These are phyloP conservation scores for Brassica carinata DNA, from an alignment of 345 rosid species.

Conservation along the genomic window DNA sequence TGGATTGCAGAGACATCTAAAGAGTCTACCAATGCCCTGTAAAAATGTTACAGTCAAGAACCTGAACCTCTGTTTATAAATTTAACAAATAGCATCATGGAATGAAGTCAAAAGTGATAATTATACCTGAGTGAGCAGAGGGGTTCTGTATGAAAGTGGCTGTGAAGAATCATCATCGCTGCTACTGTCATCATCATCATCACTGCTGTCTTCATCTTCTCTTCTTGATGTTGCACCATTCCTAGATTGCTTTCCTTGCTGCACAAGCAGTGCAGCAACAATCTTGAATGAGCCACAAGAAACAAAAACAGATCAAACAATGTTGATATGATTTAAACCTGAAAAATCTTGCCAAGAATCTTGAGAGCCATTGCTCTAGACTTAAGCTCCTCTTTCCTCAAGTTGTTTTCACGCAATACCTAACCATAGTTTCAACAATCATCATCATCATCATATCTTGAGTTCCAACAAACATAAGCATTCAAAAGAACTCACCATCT, in stretches of 20 bases:
- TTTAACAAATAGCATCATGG: neutral
- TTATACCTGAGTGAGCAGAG: constrained; percentile 78
- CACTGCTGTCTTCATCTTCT: constrained; percentile 64
- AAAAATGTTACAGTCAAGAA: neutral
- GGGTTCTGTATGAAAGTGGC: constrained; percentile 74
- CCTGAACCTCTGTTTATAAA: neutral
- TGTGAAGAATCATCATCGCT: constrained; percentile 69
- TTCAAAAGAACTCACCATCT: constrained; percentile 56
- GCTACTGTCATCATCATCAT: constrained; percentile 64
- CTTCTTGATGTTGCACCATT: constrained; percentile 59
- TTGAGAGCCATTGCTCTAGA: constrained; percentile 74
- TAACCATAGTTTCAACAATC: constrained; percentile 28
- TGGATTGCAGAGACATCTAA: constrained; percentile 96
- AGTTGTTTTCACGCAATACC: constrained; percentile 70
- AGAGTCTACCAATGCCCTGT: constrained; percentile 94
- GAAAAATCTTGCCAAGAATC: constrained; percentile 78
- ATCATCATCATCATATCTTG: neutral
- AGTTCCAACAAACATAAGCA: neutral
- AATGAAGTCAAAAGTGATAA: neutral
- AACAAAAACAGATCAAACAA: neutral
- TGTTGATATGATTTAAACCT: constrained; percentile 50
- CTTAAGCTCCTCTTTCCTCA: constrained; percentile 72
- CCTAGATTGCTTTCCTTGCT: constrained; percentile 58
- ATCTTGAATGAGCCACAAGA: constrained; percentile 21
- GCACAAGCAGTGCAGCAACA: constrained; percentile 18